These are phyloP conservation scores for Apiospora sp. DNA, from an alignment of 2,329 filamentous ascomycete genomes.

Conservation along the genomic window DNA sequence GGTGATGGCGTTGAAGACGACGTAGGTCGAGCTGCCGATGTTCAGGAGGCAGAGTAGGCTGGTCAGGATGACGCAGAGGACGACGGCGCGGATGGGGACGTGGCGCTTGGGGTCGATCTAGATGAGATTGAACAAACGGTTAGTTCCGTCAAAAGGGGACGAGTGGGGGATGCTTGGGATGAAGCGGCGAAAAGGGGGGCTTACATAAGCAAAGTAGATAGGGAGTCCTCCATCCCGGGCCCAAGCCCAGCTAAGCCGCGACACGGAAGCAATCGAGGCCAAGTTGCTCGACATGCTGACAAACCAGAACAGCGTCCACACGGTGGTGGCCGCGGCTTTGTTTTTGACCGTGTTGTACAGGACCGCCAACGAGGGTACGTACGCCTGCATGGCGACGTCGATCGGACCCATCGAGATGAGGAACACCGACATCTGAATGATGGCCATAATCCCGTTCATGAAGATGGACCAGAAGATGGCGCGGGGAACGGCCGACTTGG, in stretches of 20 bases:
- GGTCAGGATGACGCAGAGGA: conserved; percentile 42
- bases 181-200: background rate
- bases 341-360: conserved; percentile 51
- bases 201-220: conserved; percentile 14
- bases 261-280: conserved; percentile 54
- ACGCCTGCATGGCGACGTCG: conserved; percentile 40
- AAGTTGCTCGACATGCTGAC: conserved; percentile 49
- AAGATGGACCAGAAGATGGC: conserved; percentile 53
- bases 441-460: conserved; percentile 51
- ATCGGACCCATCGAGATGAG: conserved; percentile 53
- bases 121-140: background rate
- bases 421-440: conserved; percentile 49
- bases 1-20: conserved; percentile 48
- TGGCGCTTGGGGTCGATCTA: conserved; percentile 33
- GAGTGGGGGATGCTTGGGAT: background rate
- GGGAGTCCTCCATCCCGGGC: conserved; percentile 53
- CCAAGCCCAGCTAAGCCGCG: conserved; percentile 58
- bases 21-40: conserved; percentile 45
- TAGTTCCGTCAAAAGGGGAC: background rate
- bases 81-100: conserved; percentile 48
- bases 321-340: conserved; percentile 47
- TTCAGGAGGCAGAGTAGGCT: conserved; percentile 47
- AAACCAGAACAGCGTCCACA: conserved; percentile 48
- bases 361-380: conserved; percentile 42
- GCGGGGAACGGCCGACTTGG: conserved; percentile 53